Evolutionary conservation across 2,329 filamentous ascomycete genomes (phyloP).

Genomic region (Tolypocladium guangdongense): DNA sequence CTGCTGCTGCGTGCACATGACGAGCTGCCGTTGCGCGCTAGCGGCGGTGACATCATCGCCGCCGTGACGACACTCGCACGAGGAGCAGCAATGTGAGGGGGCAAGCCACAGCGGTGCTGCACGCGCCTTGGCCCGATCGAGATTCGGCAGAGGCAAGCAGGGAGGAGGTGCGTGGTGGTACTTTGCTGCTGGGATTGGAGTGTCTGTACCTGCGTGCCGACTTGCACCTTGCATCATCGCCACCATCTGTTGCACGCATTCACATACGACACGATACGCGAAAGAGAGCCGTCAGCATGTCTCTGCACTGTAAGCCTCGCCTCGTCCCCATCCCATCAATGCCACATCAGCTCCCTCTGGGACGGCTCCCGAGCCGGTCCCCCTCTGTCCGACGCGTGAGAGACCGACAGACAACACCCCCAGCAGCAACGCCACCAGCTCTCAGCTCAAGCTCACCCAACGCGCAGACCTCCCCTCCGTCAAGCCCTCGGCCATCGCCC

Average conservation of each 20-base stretch:
- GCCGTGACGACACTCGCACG: constrained; percentile 6
- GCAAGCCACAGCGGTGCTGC: not conserved
- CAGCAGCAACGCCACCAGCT: not conserved
- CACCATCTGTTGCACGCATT: not conserved
- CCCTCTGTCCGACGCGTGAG: not conserved
- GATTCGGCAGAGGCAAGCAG: too few species aligned
- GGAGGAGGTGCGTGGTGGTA: not conserved
- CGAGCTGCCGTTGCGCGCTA: not conserved
- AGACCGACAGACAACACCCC: not conserved
- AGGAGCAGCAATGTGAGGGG: not conserved
- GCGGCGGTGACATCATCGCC: constrained; percentile 23
- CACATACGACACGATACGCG: not conserved
- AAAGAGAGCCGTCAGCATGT: constrained; percentile 31
- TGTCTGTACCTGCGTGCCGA: not conserved
- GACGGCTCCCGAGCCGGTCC: not conserved
- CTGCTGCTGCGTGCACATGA: not conserved
- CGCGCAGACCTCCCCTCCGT: constrained; percentile 55
- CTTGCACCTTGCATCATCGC: constrained; percentile 3
- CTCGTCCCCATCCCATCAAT: not conserved
- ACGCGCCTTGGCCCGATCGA: constrained; percentile 9
- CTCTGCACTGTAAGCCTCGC: constrained; percentile 44
- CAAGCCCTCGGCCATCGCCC: constrained; percentile 94
- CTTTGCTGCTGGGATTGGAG: not conserved
- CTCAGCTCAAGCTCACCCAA: constrained; percentile 1
- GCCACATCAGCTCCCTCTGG: too few species aligned